Percentiles rank a stretch among this genome's conserved stretches.
Evolutionary conservation across 108 stramenopile genomes (phyloP).

Genomic region (Phaeodactylum tricornutum): DNA sequence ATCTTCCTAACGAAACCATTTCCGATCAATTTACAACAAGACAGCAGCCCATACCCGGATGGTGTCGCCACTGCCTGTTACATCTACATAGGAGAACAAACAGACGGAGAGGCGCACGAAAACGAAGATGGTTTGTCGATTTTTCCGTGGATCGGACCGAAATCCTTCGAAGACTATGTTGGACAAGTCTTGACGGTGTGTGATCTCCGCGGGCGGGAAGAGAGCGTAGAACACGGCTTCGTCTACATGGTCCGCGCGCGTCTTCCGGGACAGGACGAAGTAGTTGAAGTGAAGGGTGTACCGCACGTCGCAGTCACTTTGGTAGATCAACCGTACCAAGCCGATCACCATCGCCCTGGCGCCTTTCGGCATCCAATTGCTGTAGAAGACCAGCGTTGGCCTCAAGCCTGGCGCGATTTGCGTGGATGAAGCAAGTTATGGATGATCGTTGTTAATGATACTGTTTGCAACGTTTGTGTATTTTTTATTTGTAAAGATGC

Average conservation of each 20-base stretch:
- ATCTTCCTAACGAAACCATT: constrained; percentile 25
- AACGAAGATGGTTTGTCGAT: constrained; percentile 17
- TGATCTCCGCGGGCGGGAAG: constrained; percentile 36
- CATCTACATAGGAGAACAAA: constrained; percentile 7
- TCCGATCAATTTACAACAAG: constrained; percentile 6
- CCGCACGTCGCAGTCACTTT: constrained; percentile 57
- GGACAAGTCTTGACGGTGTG: constrained; percentile 22
- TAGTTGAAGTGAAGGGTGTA: constrained; percentile 40
- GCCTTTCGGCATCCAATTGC: constrained; percentile 69
- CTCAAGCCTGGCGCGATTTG: constrained; percentile 44
- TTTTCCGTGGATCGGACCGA: constrained; percentile 10
- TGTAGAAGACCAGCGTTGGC: constrained; percentile 52
- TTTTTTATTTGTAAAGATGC: too few relatives aligned
- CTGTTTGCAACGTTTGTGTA: too few relatives aligned
- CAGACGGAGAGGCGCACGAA: constrained; percentile 21
- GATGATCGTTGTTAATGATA: too few relatives aligned
- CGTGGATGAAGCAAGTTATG: not conserved
- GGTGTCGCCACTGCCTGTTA: constrained; percentile 28
- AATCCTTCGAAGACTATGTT: constrained; percentile 7
- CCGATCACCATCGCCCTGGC: constrained; percentile 38
- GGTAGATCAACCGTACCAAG: constrained; percentile 38
- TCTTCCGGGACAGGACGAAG: constrained; percentile 4
- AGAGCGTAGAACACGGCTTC: constrained; percentile 31
- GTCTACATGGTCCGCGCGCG: constrained; percentile 47
- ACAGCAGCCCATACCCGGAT: constrained; percentile 11